These are phyloP conservation scores for Wickerhamomyces mucosus DNA, from an alignment of 805 yeast genomes.

Conservation along the genomic window DNA sequence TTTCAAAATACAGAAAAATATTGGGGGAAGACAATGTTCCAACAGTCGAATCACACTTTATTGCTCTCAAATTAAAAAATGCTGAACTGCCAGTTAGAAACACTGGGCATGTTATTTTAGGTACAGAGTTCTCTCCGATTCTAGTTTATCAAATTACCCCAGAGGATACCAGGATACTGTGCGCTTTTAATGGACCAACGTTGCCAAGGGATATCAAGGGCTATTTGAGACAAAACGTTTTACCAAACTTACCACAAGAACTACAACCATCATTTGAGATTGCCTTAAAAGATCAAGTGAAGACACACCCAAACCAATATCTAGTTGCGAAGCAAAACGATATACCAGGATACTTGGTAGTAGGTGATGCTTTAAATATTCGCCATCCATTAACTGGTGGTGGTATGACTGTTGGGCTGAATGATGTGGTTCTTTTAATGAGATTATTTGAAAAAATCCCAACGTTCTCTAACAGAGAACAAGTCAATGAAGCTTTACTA, in stretches of 20 bases:
- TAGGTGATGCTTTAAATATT: conserved; percentile 96
- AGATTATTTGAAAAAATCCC: conserved; percentile 45
- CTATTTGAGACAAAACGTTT: conserved; percentile 52
- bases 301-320: conserved; percentile 91
- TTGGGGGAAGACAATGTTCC: conserved; percentile 56
- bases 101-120: conserved; percentile 87
- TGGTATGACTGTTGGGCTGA: conserved; percentile 96
- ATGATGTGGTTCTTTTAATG: conserved; percentile 68
- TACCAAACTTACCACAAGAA: conserved; percentile 57
- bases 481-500: conserved; percentile 45
- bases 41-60: conserved; percentile 69
- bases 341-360: conserved; percentile 64
- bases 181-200: conserved; percentile 70
- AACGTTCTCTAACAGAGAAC: conserved; percentile 47
- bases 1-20: conserved; percentile 81
- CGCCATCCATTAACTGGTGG: conserved; percentile 98
- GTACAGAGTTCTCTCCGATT: conserved; percentile 73
- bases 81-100: conserved; percentile 66
- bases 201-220: conserved; percentile 61
- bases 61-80: conserved; percentile 68
- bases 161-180: conserved; percentile 75
- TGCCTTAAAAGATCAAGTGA: conserved; percentile 53
- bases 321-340: conserved; percentile 68
- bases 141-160: conserved; percentile 81
- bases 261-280: conserved; percentile 57